These are phyloP conservation scores for Scedosporium apiospermum DNA, from an alignment of 2,329 filamentous ascomycete species.

Conservation along the genomic window DNA sequence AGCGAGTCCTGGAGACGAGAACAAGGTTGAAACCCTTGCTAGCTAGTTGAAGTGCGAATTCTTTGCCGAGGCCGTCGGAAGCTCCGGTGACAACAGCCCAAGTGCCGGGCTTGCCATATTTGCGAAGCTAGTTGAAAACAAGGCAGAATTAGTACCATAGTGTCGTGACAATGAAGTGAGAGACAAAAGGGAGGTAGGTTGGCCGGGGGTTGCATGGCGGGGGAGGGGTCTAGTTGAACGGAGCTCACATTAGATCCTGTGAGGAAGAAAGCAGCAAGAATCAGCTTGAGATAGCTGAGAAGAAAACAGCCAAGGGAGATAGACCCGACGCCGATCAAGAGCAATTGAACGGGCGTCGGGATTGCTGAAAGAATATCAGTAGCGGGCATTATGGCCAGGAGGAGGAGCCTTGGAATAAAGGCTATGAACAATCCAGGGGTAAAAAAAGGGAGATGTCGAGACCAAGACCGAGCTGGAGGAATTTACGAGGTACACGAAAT, in stretches of 20 bases:
- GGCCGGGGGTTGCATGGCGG: not conserved
- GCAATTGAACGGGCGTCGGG: slow-evolving; percentile 35
- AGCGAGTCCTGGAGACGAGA: slow-evolving; percentile 89
- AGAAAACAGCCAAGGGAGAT: slow-evolving; percentile 47
- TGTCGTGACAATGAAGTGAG: not conserved
- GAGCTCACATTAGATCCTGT: slow-evolving; percentile 49
- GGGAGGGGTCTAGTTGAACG: not conserved
- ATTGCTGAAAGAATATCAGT: slow-evolving; percentile 14
- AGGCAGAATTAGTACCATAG: not conserved
- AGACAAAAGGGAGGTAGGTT: not conserved
- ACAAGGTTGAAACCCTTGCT: slow-evolving; percentile 89
- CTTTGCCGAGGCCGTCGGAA: slow-evolving; percentile 93
- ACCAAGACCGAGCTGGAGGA: not conserved
- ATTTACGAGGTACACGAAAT: not conserved
- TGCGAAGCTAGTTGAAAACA: slow-evolving; percentile 56
- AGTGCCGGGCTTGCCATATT: slow-evolving; percentile 82
- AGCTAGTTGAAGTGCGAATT: slow-evolving; percentile 86
- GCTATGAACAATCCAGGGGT: not conserved
- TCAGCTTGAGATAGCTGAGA: slow-evolving; percentile 48
- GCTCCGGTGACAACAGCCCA: slow-evolving; percentile 95
- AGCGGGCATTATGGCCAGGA: not conserved
- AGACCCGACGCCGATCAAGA: slow-evolving; percentile 46
- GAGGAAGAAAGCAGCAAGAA: slow-evolving; percentile 61
- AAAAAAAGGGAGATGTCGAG: not conserved
- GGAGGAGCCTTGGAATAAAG: not conserved